Percentiles rank a stretch among this genome's conserved stretches.
Evolutionary conservation across 331 rosid species (phyloP).

Genomic region (Malus hybrid): DNA sequence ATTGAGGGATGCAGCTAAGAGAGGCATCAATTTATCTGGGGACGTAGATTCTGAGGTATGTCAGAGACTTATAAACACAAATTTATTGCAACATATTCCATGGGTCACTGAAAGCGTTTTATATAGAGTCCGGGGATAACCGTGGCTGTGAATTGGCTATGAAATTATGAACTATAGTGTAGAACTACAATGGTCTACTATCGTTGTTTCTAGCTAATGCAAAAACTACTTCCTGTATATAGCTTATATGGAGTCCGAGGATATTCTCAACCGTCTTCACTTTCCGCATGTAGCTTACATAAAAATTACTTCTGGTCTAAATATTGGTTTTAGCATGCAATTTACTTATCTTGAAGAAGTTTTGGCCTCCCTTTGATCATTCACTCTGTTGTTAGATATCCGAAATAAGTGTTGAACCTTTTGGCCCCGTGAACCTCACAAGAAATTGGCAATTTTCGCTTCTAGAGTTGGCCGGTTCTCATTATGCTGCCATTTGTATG

Average conservation of each 20-base stretch:
- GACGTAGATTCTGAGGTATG: slow-evolving; percentile 37
- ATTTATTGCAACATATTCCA: neutral
- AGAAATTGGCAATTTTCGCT: slow-evolving; percentile 60
- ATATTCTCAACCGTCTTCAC: too few relatives aligned
- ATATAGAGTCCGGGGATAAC: neutral
- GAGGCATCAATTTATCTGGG: slow-evolving; percentile 19
- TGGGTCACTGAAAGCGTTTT: neutral
- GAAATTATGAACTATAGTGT: neutral
- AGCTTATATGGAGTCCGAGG: too few relatives aligned
- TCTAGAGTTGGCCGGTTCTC: slow-evolving; percentile 66
- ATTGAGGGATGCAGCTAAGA: slow-evolving; percentile 22
- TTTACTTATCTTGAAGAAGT: neutral
- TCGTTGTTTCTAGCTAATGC: neutral
- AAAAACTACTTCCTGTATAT: too few relatives aligned
- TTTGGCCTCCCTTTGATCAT: neutral
- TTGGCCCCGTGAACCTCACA: slow-evolving; percentile 26
- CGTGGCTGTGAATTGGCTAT: too few relatives aligned
- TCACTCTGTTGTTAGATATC: slow-evolving; percentile 29
- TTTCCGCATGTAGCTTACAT: too few relatives aligned
- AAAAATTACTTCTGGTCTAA: too few relatives aligned
- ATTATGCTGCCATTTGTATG: slow-evolving; percentile 73
- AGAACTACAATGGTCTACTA: neutral
- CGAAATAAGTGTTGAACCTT: slow-evolving; percentile 42
- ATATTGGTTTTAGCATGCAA: neutral
- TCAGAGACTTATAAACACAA: neutral